Base-by-base conservation (phyloP, 441 rosid genomes). In the Erodium trifolium region DNA sequence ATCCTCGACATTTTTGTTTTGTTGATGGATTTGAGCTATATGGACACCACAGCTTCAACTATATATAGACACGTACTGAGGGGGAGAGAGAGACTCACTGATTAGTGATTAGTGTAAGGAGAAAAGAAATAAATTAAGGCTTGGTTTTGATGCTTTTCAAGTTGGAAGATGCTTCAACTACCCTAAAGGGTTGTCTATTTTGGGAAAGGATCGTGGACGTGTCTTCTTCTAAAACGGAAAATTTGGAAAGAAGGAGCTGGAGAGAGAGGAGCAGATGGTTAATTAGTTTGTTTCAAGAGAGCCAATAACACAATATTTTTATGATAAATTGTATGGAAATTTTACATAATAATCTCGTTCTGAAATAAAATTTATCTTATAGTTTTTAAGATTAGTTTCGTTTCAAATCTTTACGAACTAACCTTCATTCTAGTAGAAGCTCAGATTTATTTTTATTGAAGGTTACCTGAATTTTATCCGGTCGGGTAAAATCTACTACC, bases 1-100 rank as follows among this genome's bases (percentile, higher is more conserved):
- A 59, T 75, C 63, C 91, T 88, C 12, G 92, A 81, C 90, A 78
- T 85, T 45, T 19, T 37, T 43, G 49, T 43, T 39, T 39, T 39
- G 9, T 39, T 39, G 45, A 39, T 5, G 6, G 9, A 39, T 39
- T 5, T 39, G 45, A 9, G 9, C 5, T 6, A 39, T 39, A 9
- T 35, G 16, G 65, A 71, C 8, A 45, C 19, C 17, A 14, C 11
- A 4, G 8, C 7, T 5, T 53, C 23, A 2, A 14, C 60, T 53
- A 53, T 53, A 14, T 53, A 53, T 53, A 53, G 60, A 53, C 49
- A 43, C 12, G 9, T 6, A 1, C 6, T 3, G 10, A 19, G 3
- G 6, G 31, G 6, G 31, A 27, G 70, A 45, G 9, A 34, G 37
- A 34, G 5, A 34, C 37, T 34, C 37, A 34, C 37, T 34, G 0